A percentile compares a stretch with the other conserved stretches of the same genome.
Conservation (phyloP, 1,284 basidiomycete genomes). For the Ganoderma meredithae region DNA sequence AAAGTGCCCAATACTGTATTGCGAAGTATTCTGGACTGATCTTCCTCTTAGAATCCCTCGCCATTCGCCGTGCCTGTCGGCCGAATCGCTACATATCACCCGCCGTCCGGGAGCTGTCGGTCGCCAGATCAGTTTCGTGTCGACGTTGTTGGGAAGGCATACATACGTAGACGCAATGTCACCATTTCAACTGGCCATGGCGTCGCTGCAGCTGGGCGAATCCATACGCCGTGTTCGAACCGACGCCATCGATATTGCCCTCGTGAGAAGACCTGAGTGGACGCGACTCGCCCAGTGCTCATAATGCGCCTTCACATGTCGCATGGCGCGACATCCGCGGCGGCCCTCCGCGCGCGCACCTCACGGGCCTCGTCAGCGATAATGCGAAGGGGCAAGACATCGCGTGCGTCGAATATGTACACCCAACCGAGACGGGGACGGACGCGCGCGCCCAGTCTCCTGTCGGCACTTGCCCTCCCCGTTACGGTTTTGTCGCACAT, state of each 20-base stretch:
- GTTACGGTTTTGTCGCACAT: not conserved
- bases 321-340: not conserved
- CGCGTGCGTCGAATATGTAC: not conserved
- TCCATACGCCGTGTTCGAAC: not conserved
- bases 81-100: not conserved
- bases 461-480: too few relatives aligned
- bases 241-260: conserved; percentile 6
- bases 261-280: not conserved
- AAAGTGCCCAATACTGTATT: not conserved
- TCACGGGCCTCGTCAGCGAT: not conserved
- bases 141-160: not conserved
- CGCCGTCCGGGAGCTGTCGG: conserved; percentile 3
- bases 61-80: too few relatives aligned
- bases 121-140: not conserved
- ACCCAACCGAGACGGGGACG: not conserved
- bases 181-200: not conserved
- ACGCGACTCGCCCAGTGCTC: not conserved
- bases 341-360: not conserved
- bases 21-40: not conserved
- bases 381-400: not conserved
- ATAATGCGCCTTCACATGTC: not conserved
- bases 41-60: not conserved
- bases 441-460: not conserved
- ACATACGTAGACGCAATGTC: not conserved
- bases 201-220: not conserved